phyloP scores from a whole-genome alignment of 75 land plant species.

The Pinus albicaulis region DNA sequence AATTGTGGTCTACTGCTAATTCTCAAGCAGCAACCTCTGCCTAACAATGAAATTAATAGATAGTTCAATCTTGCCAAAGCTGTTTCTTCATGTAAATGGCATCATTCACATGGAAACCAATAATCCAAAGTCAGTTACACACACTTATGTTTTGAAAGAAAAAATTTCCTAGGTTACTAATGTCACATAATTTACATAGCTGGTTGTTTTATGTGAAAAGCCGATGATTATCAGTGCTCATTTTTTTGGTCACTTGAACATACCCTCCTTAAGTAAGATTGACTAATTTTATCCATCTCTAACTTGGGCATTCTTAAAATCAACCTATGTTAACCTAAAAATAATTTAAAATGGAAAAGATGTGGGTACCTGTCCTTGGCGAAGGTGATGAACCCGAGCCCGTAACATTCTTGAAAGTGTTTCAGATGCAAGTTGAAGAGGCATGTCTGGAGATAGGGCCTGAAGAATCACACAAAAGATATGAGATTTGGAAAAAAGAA shows the following conservation, averaged over 20 bases:
- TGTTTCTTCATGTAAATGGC: not conserved
- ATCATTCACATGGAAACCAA: conserved; percentile 1
- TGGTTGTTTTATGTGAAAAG: not conserved
- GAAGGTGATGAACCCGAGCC: conserved; percentile 88
- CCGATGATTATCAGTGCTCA: not conserved
- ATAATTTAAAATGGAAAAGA: not conserved
- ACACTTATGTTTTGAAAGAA: not conserved
- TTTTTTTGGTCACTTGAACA: not conserved
- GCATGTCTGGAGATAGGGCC: conserved; percentile 91
- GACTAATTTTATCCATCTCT: not conserved
- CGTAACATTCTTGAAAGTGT: conserved; percentile 82
- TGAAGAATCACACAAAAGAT: conserved; percentile 27
- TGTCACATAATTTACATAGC: not conserved
- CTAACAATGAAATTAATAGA: not conserved
- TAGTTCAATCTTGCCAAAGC: not conserved
- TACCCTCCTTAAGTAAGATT: not conserved
- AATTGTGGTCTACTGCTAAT: no score
- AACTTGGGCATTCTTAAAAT: not conserved
- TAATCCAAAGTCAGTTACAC: not conserved
- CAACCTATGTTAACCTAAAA: not conserved
- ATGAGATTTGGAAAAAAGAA: not conserved
- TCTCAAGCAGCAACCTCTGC: no score
- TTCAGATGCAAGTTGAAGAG: conserved; percentile 89
- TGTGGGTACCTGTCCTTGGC: conserved; percentile 84
- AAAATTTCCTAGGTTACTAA: not conserved